Percentiles rank a stretch among this genome's conserved stretches.
phyloP scores from a whole-genome alignment of 2,329 filamentous ascomycete genomes.

The Ramularia endophylla region DNA sequence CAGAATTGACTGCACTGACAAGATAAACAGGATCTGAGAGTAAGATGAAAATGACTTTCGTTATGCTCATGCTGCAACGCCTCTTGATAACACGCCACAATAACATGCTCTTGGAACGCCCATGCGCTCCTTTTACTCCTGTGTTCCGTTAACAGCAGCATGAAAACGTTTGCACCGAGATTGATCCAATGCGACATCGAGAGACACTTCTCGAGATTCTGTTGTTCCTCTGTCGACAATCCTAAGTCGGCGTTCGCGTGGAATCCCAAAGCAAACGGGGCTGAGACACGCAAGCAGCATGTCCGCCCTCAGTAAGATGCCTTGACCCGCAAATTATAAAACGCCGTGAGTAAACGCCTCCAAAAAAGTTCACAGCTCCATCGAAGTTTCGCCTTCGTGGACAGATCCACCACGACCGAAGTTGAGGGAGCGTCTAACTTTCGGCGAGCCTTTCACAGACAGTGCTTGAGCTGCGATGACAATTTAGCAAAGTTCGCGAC shows the following conservation, averaged over 20 bases:
- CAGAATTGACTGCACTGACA: too few species aligned
- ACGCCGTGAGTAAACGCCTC: slow-evolving; percentile 15
- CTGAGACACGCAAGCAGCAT: slow-evolving; percentile 7
- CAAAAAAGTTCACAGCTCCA: slow-evolving; percentile 12
- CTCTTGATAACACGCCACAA: slow-evolving; percentile 7
- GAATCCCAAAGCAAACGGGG: background rate
- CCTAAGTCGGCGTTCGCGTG: slow-evolving; percentile 1
- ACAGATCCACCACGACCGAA: slow-evolving; percentile 10
- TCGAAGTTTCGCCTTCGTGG: slow-evolving; percentile 9
- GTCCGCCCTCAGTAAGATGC: slow-evolving; percentile 10
- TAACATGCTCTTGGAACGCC: background rate
- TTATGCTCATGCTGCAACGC: slow-evolving; percentile 15
- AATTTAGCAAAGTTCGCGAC: slow-evolving; percentile 12
- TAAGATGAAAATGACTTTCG: too few species aligned
- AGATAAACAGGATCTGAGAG: too few species aligned
- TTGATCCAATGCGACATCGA: slow-evolving; percentile 6
- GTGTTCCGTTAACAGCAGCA: slow-evolving; percentile 4
- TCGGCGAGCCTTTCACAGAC: slow-evolving; percentile 6
- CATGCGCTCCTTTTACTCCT: slow-evolving; percentile 8
- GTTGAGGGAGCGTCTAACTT: slow-evolving; percentile 13
- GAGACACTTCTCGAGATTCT: slow-evolving; percentile 3
- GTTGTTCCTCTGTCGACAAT: slow-evolving; percentile 4
- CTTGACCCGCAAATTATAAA: background rate
- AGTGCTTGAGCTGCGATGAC: slow-evolving; percentile 7
- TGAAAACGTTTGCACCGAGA: slow-evolving; percentile 5